phyloP scores from a whole-genome alignment of 1,139 yeast genomes.

The Yamadazyma taylorii region DNA sequence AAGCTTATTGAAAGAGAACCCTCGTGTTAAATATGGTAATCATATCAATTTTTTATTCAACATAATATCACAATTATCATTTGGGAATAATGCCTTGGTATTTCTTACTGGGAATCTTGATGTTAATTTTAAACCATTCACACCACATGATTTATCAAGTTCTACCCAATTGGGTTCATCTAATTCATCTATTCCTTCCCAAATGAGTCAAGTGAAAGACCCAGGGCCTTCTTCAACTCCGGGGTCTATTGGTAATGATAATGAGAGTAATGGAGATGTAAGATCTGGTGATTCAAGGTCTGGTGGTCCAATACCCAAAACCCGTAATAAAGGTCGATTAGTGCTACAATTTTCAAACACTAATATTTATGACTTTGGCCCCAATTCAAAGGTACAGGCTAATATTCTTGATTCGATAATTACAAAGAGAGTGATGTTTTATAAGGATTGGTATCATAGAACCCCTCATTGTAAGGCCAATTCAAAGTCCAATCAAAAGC shows the following conservation, averaged over 20 bases:
- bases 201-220: neutral
- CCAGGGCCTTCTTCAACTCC: constrained; percentile 4
- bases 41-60: constrained; percentile 32
- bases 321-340: constrained; percentile 7
- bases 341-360: constrained; percentile 11
- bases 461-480: neutral
- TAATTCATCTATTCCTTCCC: constrained; percentile 1
- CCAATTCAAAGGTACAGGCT: constrained; percentile 5
- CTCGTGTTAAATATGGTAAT: constrained; percentile 30
- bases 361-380: neutral
- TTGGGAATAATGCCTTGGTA: constrained; percentile 26
- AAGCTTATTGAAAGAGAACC: constrained; percentile 32
- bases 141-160: constrained; percentile 1
- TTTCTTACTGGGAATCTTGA: constrained; percentile 35
- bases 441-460: constrained; percentile 35
- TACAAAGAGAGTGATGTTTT: constrained; percentile 31
- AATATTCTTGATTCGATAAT: constrained; percentile 20
- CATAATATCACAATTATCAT: constrained; percentile 25
- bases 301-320: neutral
- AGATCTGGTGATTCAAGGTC: neutral
- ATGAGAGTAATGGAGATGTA: neutral
- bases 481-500: neutral
- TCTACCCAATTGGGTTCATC: neutral
- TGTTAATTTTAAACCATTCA: constrained; percentile 21
- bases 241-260: neutral